A percentile compares a stretch with the other conserved stretches of the same genome.
phyloP scores from a whole-genome alignment of 371 early-diverging fungal genomes.

The Conidiobolus incongruus region DNA sequence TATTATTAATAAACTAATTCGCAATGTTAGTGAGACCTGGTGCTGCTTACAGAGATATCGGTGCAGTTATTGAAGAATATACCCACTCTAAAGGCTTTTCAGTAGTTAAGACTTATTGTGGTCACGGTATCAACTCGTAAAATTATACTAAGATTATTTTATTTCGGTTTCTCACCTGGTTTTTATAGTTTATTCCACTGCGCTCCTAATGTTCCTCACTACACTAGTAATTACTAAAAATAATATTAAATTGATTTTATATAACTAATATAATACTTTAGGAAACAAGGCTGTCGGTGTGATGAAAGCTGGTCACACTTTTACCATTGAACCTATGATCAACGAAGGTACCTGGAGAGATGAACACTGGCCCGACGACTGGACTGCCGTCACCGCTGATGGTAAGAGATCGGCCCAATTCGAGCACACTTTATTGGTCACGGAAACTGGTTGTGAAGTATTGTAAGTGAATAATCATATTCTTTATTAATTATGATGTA shows the following conservation, averaged over 20 bases:
- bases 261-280: slow-evolving; percentile 4
- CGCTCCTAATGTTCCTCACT: slow-evolving; percentile 79
- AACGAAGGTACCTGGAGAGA: slow-evolving; percentile 53
- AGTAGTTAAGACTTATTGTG: slow-evolving; percentile 81
- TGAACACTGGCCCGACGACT: slow-evolving; percentile 66
- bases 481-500: neutral
- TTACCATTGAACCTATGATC: slow-evolving; percentile 97
- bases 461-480: slow-evolving; percentile 12
- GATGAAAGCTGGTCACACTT: slow-evolving; percentile 79
- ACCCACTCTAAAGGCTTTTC: slow-evolving; percentile 64
- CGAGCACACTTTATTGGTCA: slow-evolving; percentile 91
- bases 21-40: slow-evolving; percentile 58
- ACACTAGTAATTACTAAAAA: slow-evolving; percentile 32
- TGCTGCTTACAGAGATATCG: slow-evolving; percentile 70
- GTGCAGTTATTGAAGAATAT: slow-evolving; percentile 66
- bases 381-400: slow-evolving; percentile 80
- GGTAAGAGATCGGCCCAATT: slow-evolving; percentile 96
- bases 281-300: slow-evolving; percentile 85
- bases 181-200: slow-evolving; percentile 46
- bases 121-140: slow-evolving; percentile 68
- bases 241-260: neutral
- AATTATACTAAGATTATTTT: slow-evolving; percentile 1
- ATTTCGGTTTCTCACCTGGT: neutral
- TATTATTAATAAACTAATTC: neutral
- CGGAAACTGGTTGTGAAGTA: slow-evolving; percentile 79